Evolutionary conservation across 2,329 filamentous ascomycete species (phyloP).

Genomic region (Cylindrodendrum hubeiense): DNA sequence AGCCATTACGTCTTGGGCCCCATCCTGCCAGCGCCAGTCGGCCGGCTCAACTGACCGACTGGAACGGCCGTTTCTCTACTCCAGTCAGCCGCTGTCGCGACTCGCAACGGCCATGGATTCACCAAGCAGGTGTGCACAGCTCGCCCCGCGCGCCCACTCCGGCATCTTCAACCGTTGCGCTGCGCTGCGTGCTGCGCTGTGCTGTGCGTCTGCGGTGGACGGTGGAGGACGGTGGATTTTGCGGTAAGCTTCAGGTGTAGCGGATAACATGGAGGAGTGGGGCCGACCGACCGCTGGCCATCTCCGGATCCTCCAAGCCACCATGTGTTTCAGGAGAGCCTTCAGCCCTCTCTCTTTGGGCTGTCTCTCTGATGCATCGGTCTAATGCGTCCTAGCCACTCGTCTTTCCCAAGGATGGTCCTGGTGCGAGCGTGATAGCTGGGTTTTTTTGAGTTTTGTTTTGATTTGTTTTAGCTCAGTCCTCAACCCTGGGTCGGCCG

Average conservation of each 20-base stretch:
- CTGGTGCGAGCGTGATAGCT: not conserved
- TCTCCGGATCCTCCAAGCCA: slow-evolving; percentile 2
- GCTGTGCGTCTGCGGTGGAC: not conserved
- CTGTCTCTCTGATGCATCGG: not conserved
- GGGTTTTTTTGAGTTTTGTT: not conserved
- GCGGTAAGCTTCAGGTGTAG: slow-evolving; percentile 18
- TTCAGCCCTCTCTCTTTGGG: not conserved
- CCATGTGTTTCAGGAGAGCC: slow-evolving; percentile 9
- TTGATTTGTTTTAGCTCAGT: slow-evolving; percentile 13
- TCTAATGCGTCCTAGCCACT: not conserved
- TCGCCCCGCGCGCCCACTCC: not conserved
- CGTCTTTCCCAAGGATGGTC: not conserved
- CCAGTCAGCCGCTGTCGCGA: not conserved
- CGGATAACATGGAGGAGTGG: not conserved
- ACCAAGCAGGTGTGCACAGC: not conserved
- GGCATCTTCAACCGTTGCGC: not conserved
- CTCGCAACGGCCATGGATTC: not conserved
- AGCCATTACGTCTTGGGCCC: not conserved
- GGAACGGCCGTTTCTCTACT: not conserved
- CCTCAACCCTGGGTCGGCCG: not conserved
- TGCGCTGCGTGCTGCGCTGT: not conserved
- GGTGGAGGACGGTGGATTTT: not conserved
- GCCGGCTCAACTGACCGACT: no score
- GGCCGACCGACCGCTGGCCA: not conserved
- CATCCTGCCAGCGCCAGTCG: no score